Evolutionary conservation across 2,329 filamentous ascomycete genomes (phyloP).

Genomic region (Monosporascus sp.): DNA sequence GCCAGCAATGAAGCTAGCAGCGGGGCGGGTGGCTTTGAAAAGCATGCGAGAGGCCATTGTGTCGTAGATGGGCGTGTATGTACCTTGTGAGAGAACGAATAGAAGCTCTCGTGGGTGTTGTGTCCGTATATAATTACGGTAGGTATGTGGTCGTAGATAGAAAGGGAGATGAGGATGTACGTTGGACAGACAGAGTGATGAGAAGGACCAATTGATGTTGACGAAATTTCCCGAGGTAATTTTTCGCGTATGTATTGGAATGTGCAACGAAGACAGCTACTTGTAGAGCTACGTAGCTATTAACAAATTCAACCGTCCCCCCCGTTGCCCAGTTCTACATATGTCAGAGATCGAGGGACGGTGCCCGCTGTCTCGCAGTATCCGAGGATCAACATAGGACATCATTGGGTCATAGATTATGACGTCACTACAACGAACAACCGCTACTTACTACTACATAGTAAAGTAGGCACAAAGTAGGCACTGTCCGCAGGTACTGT

Average conservation of each 20-base stretch:
- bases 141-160: not conserved
- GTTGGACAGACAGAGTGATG: not conserved
- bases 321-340: no score
- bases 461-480: no score
- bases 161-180: not conserved
- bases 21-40: slow-evolving; percentile 16
- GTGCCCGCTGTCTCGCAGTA: not conserved
- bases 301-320: no score
- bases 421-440: not conserved
- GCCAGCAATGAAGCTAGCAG: slow-evolving; percentile 17
- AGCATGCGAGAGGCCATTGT: slow-evolving; percentile 28
- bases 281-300: no score
- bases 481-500: not conserved
- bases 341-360: no score
- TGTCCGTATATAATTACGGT: not conserved
- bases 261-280: no score
- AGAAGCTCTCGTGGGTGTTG: not conserved
- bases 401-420: not conserved
- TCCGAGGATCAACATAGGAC: not conserved
- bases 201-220: no score
- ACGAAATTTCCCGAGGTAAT: no score
- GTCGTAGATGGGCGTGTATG: not conserved
- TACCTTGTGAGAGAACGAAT: not conserved
- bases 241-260: no score
- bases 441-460: no score